Base-by-base conservation (phyloP, 495 filamentous ascomycete species). In the Aspergillus asperescens region DNA sequence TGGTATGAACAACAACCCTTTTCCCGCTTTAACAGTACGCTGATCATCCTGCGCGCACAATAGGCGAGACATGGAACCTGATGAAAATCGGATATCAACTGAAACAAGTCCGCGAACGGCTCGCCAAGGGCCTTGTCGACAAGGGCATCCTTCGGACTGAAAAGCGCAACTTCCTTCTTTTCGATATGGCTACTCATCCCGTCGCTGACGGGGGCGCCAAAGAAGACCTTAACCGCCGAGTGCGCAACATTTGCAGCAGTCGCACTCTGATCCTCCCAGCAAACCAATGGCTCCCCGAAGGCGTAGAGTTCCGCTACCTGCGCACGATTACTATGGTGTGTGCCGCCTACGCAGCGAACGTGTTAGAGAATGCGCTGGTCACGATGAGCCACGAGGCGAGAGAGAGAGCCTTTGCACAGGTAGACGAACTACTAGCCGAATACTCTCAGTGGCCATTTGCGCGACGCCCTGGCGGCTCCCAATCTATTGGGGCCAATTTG, bases 61-160 rank as follows among this genome's bases (percentile, higher is more conserved):
- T 62, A 98, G 93, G 93, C 58, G 93, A 98, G 73, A 98, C 93
- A 52, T 98, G 93, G 93, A 98, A 98, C 62, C 75, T 98, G 48
- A 96, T 98, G 93, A 98, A 98, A 74, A 98, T 98, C 61, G 93
- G 93, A 65, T 98, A 98, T 73, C 93, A 97, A 77, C 80, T 98
- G 55, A 98, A 98, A 71, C 93, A 98, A 77, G 93, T 98, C 45
- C 91, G 93, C 62, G 93, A 98, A 77, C 89, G 93, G 44, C 81
- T 97, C 42, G 89, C 89, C 58, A 98, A 98, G 70, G 93, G 93
- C n/a, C 82, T 98, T 23, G 93, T 98, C 24, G 93, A 98, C 71
- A 98, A 98, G 73, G 93, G 93, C 48, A 96, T 98, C 67, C 82
- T 98, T 42, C 88, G 93, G 61, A 98, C 93, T 51, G 93, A 98